A percentile compares a stretch with the other conserved stretches of the same genome.
These are phyloP conservation scores for Fusarium zealandicum DNA, from an alignment of 2,329 filamentous ascomycete species.

Conservation along the genomic window DNA sequence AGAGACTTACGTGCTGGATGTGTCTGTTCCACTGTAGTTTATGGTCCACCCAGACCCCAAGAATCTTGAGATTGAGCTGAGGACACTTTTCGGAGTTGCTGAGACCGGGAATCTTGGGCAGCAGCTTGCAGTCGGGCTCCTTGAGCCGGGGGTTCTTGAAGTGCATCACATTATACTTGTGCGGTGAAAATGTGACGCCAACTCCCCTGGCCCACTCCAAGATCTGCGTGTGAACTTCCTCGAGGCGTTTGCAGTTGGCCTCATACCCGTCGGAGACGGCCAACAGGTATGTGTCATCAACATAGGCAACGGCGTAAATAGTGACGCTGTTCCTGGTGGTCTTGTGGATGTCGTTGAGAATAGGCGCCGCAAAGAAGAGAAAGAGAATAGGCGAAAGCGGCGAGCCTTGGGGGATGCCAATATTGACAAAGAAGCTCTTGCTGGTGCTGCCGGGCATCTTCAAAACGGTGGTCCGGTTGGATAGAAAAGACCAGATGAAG, in stretches of 20 bases:
- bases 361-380: constrained; percentile 6
- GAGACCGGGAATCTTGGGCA: constrained; percentile 5
- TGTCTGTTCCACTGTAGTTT: background rate
- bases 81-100: background rate
- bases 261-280: background rate
- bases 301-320: background rate
- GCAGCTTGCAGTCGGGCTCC: background rate
- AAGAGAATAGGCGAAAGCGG: constrained; percentile 10
- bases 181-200: background rate
- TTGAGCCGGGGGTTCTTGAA: background rate
- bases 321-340: background rate
- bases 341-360: background rate
- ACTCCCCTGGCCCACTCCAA: background rate
- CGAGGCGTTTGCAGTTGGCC: background rate
- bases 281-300: constrained; percentile 4
- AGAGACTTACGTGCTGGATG: background rate
- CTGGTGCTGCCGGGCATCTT: constrained; percentile 4
- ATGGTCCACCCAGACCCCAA: constrained; percentile 1
- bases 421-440: constrained; percentile 1
- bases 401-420: constrained; percentile 8
- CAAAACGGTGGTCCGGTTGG: background rate
- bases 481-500: constrained; percentile 9
- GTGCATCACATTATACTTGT: constrained; percentile 8
- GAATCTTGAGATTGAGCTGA: background rate
- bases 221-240: background rate